Evolutionary conservation across 2,329 filamentous ascomycete genomes (phyloP), one percentile per base, ranked within the genome.

Genomic region (Aspergillus flavus): DNA sequence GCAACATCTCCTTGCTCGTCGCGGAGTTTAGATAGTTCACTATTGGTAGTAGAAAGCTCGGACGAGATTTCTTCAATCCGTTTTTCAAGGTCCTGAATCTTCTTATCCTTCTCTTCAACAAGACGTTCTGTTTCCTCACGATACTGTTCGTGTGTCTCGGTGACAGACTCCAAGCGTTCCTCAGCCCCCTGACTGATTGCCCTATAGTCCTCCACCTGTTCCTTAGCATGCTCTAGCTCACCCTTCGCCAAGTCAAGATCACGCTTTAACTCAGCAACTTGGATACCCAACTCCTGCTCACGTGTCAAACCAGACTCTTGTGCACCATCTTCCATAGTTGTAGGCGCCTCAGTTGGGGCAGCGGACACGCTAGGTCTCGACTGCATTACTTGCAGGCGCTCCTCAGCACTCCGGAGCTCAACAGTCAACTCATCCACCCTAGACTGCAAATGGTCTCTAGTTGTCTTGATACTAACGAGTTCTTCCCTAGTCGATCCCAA

Each of bases 371-470:
- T 92, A 5, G 91, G 90, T 61, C 90, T 87, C n/a, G 92, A 90
- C 68, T 95, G 92, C 61, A 97, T 83, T 34, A 93, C 87, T 68
- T 91, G 89, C 6, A 92, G 85, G 57, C 93, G 91, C 77, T 98
- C 95, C 76, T 98, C 93, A 0, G 94, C 93, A 72, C 91, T 93
- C 69, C 91, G 91, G 30, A 98, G 83, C 75, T 98, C 93, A 61
- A 96, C 91, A 30, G 90, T 91, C 60, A 99, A 81, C 79, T 98
- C 94, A 68, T 96, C 91, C 3, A 97, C 92, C 62, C 94, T 87
- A 39, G 89, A 87, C 76, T 98, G 94, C 2, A 99, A 84, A 75
- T 97, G 92, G 75, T 98, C 94, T 55, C 91, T 89, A 54, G 88
- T 91, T 1, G 94, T 97, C 83, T 96, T 97, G 28, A 90, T 88